phyloP scores from a whole-genome alignment of 768 basidiomycete genomes.

The Hortiboletus flavorubellus region DNA sequence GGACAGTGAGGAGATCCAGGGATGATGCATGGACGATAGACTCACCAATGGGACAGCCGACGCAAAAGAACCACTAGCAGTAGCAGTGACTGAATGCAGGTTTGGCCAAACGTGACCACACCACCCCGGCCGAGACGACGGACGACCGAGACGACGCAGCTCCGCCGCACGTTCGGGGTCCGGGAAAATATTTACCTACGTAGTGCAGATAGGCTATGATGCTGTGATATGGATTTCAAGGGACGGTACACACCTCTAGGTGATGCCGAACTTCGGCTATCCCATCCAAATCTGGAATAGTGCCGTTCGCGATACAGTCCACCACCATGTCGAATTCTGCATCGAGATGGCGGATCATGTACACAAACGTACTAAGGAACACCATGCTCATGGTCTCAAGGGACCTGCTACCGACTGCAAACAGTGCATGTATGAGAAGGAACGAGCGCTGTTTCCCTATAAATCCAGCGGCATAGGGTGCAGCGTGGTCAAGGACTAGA shows the following conservation, averaged over 20 bases:
- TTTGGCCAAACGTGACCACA: constrained; percentile 12
- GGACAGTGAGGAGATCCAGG: not conserved
- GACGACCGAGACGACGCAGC: constrained; percentile 12
- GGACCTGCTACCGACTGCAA: not conserved
- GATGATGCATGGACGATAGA: too few relatives aligned
- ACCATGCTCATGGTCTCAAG: not conserved
- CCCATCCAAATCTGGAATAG: constrained; percentile 2
- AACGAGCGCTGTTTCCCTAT: constrained; percentile 3
- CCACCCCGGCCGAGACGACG: constrained; percentile 14
- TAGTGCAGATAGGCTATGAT: not conserved
- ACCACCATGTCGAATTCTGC: constrained; percentile 7
- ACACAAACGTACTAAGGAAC: constrained; percentile 9
- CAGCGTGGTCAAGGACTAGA: constrained; percentile 2
- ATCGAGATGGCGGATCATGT: constrained; percentile 9
- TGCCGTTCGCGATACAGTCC: constrained; percentile 9
- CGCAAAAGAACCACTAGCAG: constrained; percentile 13
- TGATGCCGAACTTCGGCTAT: constrained; percentile 1
- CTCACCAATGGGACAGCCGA: not conserved
- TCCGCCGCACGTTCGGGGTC: constrained; percentile 10
- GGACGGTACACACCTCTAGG: not conserved
- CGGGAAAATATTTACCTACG: not conserved
- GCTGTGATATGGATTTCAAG: not conserved
- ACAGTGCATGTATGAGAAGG: constrained; percentile 6
- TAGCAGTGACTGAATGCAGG: constrained; percentile 4
- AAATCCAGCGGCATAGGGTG: constrained; percentile 1